Base-by-base conservation (phyloP, 768 basidiomycete genomes). In the Tylopilus sp. region DNA sequence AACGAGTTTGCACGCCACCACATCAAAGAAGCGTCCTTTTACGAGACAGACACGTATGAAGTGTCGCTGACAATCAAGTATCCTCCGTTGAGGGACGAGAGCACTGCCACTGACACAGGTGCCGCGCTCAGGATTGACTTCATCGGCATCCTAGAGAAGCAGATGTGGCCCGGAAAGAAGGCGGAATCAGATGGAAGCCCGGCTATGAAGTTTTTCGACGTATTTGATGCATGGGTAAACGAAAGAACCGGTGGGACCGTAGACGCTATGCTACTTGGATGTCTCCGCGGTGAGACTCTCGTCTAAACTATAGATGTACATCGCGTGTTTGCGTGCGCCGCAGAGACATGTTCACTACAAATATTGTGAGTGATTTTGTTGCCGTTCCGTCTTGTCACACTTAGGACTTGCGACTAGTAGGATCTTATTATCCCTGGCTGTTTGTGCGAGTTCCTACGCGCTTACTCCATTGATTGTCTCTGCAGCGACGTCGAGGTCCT, bases 1-100 rank as follows among this genome's bases (percentile, higher is more conserved):
- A 69, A 81, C 47, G 87, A 89, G 50, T 73, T 77, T 57, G 79
- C 79, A 7, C 79, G 93, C 8, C 95, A 98, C 62, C 90, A 93
- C 59, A 80, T 98, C 71, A 97, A 93, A 64, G 91, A 95, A 66
- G 91, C 82, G 0, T 92, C 93, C 3, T 91, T 89, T 67, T 91
- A 91, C 58, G 87, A 85, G 1, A 77, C 78, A 10, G 81, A 90
- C 50, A 74, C 76, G 0, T 95, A 90, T 80, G 72, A 77, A 0
- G 71, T 97, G 38, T 79, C 90, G 56, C 73, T 98, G 53, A 79
- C 85, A 26, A 68, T 92, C 48, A 80, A 84, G 63, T 67, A 85
- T 12, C 73, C 77, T 6, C 40, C 61, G 0, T 45, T 50, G 7
- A 4, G 30, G 25, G 28, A 17, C 6, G 4, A 40, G 43, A 38